phyloP scores from a whole-genome alignment of 1,139 yeast species.

The Candida labiduridarum region DNA sequence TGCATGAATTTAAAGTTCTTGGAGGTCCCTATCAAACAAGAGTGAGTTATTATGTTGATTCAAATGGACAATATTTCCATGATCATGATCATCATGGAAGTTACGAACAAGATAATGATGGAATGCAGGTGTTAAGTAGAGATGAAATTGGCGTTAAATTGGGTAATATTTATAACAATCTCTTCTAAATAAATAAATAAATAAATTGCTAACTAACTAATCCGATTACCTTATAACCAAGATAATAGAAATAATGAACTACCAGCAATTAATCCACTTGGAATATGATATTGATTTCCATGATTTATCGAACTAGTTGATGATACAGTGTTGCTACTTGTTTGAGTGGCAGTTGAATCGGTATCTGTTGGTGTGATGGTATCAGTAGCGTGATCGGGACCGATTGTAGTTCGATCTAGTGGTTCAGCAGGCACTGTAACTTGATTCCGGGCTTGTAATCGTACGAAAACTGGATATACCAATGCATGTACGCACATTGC shows the following conservation, averaged over 20 bases:
- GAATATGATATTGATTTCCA: conserved; percentile 1
- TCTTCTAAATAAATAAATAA: neutral
- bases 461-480: neutral
- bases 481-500: neutral
- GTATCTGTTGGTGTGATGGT: neutral
- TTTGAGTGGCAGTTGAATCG: neutral
- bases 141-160: conserved; percentile 5
- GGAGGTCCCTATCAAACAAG: conserved; percentile 5
- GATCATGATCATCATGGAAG: neutral
- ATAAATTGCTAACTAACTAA: neutral
- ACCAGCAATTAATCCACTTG: neutral
- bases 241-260: neutral
- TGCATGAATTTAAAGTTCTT: conserved; percentile 5
- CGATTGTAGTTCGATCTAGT: neutral
- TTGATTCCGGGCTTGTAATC: neutral
- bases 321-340: neutral
- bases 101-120: neutral
- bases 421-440: conserved; percentile 3
- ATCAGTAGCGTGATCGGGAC: neutral
- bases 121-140: neutral
- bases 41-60: conserved; percentile 2
- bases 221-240: neutral
- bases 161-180: neutral
- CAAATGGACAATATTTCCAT: conserved; percentile 6
- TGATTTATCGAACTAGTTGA: neutral